Percentiles rank a stretch among this genome's conserved stretches.
phyloP scores from a whole-genome alignment of 2,329 filamentous ascomycete species.

The Epichloe sylvatica region DNA sequence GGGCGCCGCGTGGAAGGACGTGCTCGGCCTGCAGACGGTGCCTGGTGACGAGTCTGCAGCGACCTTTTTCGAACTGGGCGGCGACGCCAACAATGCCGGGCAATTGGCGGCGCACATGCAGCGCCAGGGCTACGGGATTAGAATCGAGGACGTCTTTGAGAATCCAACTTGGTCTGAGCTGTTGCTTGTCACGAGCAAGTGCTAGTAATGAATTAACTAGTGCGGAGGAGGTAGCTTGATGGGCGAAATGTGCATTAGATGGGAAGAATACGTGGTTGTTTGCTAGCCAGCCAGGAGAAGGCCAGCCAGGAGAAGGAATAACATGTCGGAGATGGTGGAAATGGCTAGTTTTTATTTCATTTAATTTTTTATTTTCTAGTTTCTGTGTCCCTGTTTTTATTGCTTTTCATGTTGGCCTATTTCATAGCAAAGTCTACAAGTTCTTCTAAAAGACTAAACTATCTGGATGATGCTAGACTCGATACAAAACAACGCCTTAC shows the following conservation, averaged over 20 bases:
- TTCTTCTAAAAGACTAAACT: no score
- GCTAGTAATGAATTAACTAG: background rate
- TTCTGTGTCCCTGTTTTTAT: no score
- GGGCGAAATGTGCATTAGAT: no score
- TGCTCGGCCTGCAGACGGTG: background rate
- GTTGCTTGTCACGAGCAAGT: background rate
- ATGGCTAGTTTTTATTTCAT: no score
- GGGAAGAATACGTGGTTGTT: no score
- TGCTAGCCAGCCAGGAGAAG: no score
- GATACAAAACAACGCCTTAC: no score
- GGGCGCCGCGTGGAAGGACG: background rate
- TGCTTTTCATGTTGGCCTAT: no score
- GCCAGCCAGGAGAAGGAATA: no score
- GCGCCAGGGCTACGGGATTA: background rate
- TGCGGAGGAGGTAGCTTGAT: background rate
- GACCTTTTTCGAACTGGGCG: background rate
- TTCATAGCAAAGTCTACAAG: no score
- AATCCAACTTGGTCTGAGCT: background rate
- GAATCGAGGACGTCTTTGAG: constrained; percentile 1
- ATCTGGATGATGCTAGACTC: no score
- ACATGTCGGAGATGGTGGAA: background rate
- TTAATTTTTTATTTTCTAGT: no score
- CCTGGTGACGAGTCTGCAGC: background rate
- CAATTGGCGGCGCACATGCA: constrained; percentile 1
- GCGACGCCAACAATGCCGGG: constrained; percentile 1